Evolutionary conservation across 345 rosid genomes (phyloP), one percentile per base, ranked within the genome.

Genomic region (Citrus sp.): DNA sequence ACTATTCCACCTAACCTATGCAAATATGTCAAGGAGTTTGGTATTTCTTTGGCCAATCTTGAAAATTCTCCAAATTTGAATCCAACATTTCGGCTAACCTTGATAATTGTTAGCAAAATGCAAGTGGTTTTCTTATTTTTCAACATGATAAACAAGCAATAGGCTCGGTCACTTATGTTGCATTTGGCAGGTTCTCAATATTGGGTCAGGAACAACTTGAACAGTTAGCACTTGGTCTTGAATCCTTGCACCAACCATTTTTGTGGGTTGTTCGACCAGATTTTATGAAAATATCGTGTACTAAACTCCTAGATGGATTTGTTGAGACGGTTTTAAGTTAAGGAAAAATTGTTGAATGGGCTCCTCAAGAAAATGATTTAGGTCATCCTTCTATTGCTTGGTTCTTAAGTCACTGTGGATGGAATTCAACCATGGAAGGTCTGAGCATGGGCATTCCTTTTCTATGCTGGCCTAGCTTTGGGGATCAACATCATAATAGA

Each of bases 381-480:
- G 67, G 72, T 70, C 83, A 81, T 42, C 72, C 79, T 37, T 77
- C 81, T 1, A 46, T 61, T 4, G 76, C 85, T 4, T 84, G 84
- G 60, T 84, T 84, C 77, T 3, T 84, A 49, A 79, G 80, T 1
- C 87, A 86, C 24, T 84, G 84, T 3, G 87, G 88, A 18, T 86
- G 87, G 84, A 86, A 84, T 73, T 84, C 85, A 25, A 79, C 49
- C 56, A 54, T 84, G 73, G 85, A 83, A 34, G 78, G 85, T 61
- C 46, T 84, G 40, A 10, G 76, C 76, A 67, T 37, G 7, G 89
- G 86, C 4, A 62, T 81, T 9, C 85, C 84, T 3, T 83, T 88
- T 67, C 72, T 86, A 0, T 87, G 91, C 22, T 85, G 86, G 87
- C 87, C 86, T 42, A 79, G 81, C 73, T 54, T 66, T 0, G 78